Evolutionary conservation across 2,329 filamentous ascomycete species (phyloP), one percentile per base, ranked within the genome.

Genomic region (Colletotrichum liriopes): DNA sequence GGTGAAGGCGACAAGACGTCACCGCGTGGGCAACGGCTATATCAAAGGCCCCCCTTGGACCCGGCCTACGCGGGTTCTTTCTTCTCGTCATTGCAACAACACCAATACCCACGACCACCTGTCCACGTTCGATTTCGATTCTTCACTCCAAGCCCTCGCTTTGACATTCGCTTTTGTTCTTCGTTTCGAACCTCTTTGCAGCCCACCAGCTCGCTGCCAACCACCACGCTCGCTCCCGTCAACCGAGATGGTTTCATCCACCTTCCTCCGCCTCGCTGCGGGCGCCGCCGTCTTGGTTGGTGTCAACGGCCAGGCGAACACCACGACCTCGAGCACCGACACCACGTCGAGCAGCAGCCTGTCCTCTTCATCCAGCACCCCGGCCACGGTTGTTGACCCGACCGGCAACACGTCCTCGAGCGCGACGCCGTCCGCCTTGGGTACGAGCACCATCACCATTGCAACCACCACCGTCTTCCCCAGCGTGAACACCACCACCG

Each of bases 251-350:
- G 43, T 56, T 23, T 64, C 66, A 11, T 20, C 62, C 6, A 32
- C 20, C 49, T 35, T 73, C 12, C 20, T 68, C 23, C 47, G 58
- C 43, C 41, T 73, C 23, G 62, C 51, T 29, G 67, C 61, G 3
- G 35, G 71, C 58, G 67, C 71, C 11, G 67, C 62, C 37, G 26
- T 71, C 43, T 14, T 73, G 18, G 71, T 29, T 26, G 51, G 71
- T 29, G 67, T 66, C 51, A 65, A 71, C 26, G 71, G 61, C 67
- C 71, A 73, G 58, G 52, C 26, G 41, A 41, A 3, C 16, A 16
- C 35, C 29, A n/a, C 52, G 3, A n/a, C 32, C 32, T 8, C 11
- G 7, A 1, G 9, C 2, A 67, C 35, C 32, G 37, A 37, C n/a
- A 54, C 47, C 29, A 43, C 43, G 3, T 2, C 20, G 23, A 26